phyloP scores from a whole-genome alignment of 768 basidiomycete genomes.

The Lactarius sanguifluus region DNA sequence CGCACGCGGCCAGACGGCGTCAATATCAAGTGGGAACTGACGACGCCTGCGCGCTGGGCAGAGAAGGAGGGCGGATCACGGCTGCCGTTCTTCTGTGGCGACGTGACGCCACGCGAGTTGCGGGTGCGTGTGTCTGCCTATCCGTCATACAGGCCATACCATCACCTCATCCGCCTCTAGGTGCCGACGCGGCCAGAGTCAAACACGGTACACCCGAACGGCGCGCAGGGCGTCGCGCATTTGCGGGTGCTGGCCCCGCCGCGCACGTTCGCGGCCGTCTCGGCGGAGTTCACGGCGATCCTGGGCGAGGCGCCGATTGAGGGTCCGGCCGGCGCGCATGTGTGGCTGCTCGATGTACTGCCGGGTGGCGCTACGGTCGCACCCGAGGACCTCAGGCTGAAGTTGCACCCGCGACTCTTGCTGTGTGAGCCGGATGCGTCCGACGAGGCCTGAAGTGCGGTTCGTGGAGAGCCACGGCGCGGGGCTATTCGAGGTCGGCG shows the following conservation, averaged over 20 bases:
- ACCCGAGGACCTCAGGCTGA: background rate
- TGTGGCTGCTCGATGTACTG: constrained; percentile 26
- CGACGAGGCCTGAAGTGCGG: constrained; percentile 38
- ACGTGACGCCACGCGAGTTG: constrained; percentile 58
- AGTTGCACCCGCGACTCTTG: constrained; percentile 37
- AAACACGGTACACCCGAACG: constrained; percentile 52
- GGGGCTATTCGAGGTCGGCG: constrained; percentile 56
- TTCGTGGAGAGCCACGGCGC: constrained; percentile 36
- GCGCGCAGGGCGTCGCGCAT: constrained; percentile 49
- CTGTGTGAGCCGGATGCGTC: constrained; percentile 36
- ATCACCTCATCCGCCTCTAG: constrained; percentile 33
- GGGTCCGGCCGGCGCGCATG: constrained; percentile 9
- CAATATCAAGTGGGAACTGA: constrained; percentile 59
- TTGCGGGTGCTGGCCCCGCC: constrained; percentile 44
- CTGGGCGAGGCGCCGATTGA: constrained; percentile 43
- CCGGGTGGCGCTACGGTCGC: background rate
- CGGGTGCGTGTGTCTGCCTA: constrained; percentile 42
- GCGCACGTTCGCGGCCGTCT: constrained; percentile 35
- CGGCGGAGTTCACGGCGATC: constrained; percentile 48
- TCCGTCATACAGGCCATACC: background rate
- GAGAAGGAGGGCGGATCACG: constrained; percentile 34
- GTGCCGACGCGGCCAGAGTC: constrained; percentile 50
- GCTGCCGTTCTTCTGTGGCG: constrained; percentile 75
- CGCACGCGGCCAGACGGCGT: constrained; percentile 55
- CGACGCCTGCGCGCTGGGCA: constrained; percentile 35